These are phyloP conservation scores for Saturnispora ahearnii DNA, from an alignment of 805 yeast genomes.

Conservation along the genomic window DNA sequence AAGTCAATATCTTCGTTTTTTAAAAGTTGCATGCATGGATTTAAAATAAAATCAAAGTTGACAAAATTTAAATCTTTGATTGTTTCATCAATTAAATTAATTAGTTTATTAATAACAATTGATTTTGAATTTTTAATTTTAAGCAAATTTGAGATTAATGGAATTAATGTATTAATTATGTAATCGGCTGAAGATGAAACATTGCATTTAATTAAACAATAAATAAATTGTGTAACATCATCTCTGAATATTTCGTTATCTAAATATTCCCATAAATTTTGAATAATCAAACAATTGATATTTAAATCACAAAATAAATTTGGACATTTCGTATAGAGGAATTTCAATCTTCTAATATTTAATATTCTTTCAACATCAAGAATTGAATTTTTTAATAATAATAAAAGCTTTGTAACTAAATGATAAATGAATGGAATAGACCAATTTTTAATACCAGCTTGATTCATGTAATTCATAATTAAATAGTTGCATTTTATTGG, in stretches of 20 bases:
- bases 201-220: conserved; percentile 12
- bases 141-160: conserved; percentile 12
- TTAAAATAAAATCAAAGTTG: background rate
- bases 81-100: background rate
- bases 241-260: conserved; percentile 11
- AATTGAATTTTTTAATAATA: conserved; percentile 18
- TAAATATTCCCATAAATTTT: conserved; percentile 16
- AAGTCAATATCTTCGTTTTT: background rate
- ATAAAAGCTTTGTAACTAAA: conserved; percentile 28
- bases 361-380: conserved; percentile 20
- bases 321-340: conserved; percentile 26
- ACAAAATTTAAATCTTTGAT: background rate
- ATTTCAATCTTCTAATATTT: conserved; percentile 31
- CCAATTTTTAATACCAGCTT: conserved; percentile 28
- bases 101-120: background rate
- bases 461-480: conserved; percentile 9
- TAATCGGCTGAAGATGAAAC: conserved; percentile 2
- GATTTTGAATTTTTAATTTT: background rate
- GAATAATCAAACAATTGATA: conserved; percentile 12
- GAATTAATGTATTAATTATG: conserved; percentile 15
- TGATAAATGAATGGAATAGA: conserved; percentile 28
- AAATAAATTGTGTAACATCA: conserved; percentile 26
- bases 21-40: conserved; percentile 1
- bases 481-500: conserved; percentile 9
- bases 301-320: conserved; percentile 11